Evolutionary conservation across 129 eudicot genomes (phyloP).

Genomic region (Calendula officinalis): DNA sequence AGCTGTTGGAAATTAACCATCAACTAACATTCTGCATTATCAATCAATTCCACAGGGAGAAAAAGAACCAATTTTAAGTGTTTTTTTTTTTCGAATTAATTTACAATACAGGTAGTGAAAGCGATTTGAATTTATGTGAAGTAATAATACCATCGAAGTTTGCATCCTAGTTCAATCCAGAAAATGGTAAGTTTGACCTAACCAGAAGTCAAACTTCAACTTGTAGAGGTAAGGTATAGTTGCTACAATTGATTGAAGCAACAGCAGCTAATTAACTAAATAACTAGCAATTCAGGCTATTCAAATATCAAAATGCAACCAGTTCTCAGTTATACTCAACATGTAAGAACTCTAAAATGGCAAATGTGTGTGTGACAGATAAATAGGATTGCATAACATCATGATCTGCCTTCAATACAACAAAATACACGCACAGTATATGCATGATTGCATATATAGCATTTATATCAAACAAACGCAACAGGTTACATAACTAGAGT

Average conservation of each 20-base stretch:
- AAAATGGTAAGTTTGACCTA: background rate
- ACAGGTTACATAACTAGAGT: background rate
- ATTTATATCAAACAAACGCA: no score
- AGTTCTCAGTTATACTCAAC: background rate
- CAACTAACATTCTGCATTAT: background rate
- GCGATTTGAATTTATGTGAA: background rate
- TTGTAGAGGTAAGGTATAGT: background rate
- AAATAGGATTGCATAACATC: background rate
- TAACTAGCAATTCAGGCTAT: background rate
- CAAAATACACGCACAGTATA: no score
- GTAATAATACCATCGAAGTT: background rate
- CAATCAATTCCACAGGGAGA: conserved; percentile 2
- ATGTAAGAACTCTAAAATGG: background rate
- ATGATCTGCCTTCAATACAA: background rate
- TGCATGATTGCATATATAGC: no score
- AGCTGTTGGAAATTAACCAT: background rate
- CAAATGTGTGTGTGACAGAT: background rate
- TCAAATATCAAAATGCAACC: background rate
- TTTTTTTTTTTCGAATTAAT: no score
- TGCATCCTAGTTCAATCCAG: background rate
- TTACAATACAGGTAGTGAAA: background rate
- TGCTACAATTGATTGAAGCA: background rate
- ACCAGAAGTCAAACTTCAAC: conserved; percentile 9
- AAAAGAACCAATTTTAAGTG: background rate
- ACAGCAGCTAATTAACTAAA: background rate